These are phyloP conservation scores for Tremella fuciformis DNA, from an alignment of 768 basidiomycete genomes.

Conservation along the genomic window DNA sequence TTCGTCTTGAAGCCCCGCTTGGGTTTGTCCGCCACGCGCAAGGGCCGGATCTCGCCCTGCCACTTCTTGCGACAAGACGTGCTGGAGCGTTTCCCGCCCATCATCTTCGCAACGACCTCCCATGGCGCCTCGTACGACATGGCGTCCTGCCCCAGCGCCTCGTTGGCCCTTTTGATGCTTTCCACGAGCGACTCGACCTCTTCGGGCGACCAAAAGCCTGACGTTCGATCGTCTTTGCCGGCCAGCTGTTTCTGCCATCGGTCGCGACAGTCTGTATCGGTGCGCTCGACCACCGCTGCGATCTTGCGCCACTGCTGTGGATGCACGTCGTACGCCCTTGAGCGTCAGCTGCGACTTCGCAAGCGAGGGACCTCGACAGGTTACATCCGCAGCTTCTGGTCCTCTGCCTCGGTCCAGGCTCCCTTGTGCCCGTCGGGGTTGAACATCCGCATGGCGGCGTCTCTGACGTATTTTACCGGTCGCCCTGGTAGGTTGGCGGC, in stretches of 20 bases:
- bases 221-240: slow-evolving; percentile 16
- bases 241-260: slow-evolving; percentile 15
- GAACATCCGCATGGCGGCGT: slow-evolving; percentile 27
- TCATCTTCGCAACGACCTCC: slow-evolving; percentile 28
- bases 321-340: slow-evolving; percentile 20
- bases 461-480: slow-evolving; percentile 36
- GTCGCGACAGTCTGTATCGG: slow-evolving; percentile 33
- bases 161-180: slow-evolving; percentile 28
- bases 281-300: slow-evolving; percentile 30
- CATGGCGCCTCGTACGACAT: slow-evolving; percentile 30
- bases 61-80: slow-evolving; percentile 41
- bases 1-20: too few species aligned
- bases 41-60: slow-evolving; percentile 5
- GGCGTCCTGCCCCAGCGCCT: slow-evolving; percentile 16
- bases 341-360: neutral
- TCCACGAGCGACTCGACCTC: slow-evolving; percentile 21
- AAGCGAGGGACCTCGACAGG: slow-evolving; percentile 4
- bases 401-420: slow-evolving; percentile 31
- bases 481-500: slow-evolving; percentile 32
- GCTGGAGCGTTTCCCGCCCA: slow-evolving; percentile 25
- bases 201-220: slow-evolving; percentile 10
- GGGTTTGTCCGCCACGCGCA: too few species aligned
- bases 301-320: slow-evolving; percentile 37
- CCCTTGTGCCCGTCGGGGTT: slow-evolving; percentile 38
- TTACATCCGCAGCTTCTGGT: slow-evolving; percentile 26